These are phyloP conservation scores for Fraxinus pennsylvanica DNA, from an alignment of 257 asterid genomes.

Conservation along the genomic window DNA sequence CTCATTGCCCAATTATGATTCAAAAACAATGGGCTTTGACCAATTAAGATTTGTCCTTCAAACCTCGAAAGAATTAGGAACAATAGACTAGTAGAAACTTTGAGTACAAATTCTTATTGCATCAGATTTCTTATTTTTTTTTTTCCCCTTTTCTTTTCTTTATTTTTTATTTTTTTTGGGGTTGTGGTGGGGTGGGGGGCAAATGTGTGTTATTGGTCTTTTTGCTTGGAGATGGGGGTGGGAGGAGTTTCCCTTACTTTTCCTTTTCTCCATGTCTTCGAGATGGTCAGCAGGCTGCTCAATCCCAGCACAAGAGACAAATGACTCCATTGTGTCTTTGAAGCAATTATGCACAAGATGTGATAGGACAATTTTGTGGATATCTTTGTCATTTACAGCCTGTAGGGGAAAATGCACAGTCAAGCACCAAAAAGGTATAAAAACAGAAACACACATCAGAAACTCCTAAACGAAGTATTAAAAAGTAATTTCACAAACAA, in stretches of 20 bases:
- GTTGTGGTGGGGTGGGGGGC: no score
- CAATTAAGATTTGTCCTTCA: background rate
- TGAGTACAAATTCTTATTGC: background rate
- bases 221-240: background rate
- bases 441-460: background rate
- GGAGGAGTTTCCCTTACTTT: constrained; percentile 52
- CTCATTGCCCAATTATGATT: background rate
- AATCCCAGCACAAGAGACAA: constrained; percentile 62
- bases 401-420: constrained; percentile 16
- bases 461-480: background rate
- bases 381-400: constrained; percentile 69
- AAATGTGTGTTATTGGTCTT: background rate
- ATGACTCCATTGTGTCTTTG: constrained; percentile 74
- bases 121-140: no score
- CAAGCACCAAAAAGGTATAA: background rate
- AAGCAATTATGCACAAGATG: constrained; percentile 87
- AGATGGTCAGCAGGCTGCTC: constrained; percentile 51
- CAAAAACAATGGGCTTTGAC: background rate
- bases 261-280: constrained; percentile 78
- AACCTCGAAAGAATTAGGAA: background rate
- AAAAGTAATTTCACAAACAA: background rate
- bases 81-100: background rate
- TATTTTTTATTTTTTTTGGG: no score
- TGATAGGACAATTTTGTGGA: constrained; percentile 71
- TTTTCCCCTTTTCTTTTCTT: no score